Conservation (phyloP, 805 yeast genomes). For the Wickerhamomyces chaumierensis region DNA sequence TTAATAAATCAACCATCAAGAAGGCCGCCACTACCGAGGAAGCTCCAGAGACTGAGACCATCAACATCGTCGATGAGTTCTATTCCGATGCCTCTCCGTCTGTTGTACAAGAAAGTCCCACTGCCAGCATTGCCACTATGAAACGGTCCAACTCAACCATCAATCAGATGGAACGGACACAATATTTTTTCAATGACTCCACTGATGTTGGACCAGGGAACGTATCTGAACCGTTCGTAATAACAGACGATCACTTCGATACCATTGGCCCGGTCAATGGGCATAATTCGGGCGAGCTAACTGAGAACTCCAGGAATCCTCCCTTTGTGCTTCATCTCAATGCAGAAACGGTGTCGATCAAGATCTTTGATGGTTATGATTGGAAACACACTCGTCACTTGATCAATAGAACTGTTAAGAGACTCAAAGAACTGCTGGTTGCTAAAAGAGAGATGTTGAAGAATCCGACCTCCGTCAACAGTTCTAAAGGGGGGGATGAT, state of each 20-base stretch:
- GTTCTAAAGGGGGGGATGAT: too few species aligned
- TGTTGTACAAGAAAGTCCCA: neutral
- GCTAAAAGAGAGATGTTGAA: conserved; percentile 8
- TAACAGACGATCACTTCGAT: neutral
- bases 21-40: too few species aligned
- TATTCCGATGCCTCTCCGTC: too few species aligned
- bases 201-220: neutral
- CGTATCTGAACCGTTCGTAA: neutral
- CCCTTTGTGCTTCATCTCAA: conserved; percentile 19
- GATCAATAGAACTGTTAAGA: conserved; percentile 52
- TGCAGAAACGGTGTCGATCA: conserved; percentile 28
- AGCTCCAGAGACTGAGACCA: neutral
- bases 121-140: neutral
- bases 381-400: conserved; percentile 70
- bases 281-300: too few species aligned
- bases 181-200: neutral
- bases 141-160: neutral
- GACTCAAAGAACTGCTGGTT: conserved; percentile 41
- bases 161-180: neutral
- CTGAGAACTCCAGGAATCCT: too few species aligned
- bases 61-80: neutral
- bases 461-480: conserved; percentile 1
- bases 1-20: too few species aligned
- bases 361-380: conserved; percentile 83
- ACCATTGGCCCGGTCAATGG: too few species aligned